A percentile compares a stretch with the other conserved stretches of the same genome.
Conservation (phyloP, 2,329 filamentous ascomycete species). For the Colletotrichum tabaci region DNA sequence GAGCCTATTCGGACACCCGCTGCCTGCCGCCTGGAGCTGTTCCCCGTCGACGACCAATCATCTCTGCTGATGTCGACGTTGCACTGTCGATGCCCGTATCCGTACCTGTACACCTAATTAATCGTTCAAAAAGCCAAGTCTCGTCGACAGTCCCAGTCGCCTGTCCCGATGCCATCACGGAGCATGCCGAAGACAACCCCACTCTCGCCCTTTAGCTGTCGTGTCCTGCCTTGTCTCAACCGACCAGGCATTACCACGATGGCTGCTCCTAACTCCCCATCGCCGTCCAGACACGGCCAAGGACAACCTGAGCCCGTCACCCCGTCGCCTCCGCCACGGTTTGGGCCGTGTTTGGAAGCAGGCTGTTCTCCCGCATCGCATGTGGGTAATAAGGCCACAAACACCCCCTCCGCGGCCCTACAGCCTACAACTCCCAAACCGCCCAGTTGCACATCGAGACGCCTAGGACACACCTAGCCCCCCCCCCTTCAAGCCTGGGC, state of each 20-base stretch:
- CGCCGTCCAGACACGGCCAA: constrained; percentile 1
- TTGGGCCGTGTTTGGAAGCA: constrained; percentile 41
- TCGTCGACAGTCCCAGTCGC: not conserved
- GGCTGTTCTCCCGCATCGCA: constrained; percentile 27
- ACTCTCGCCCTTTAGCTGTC: not conserved
- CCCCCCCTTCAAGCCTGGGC: not conserved
- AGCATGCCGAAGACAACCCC: constrained; percentile 5
- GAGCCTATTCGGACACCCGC: constrained; percentile 34
- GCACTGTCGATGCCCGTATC: not conserved
- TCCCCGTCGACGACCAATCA: constrained; percentile 1
- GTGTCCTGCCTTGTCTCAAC: not conserved
- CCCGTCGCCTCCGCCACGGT: constrained; percentile 26
- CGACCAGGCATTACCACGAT: no score
- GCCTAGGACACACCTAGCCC: not conserved
- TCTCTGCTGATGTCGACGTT: not conserved
- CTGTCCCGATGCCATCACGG: constrained; percentile 1
- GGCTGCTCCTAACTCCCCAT: no score
- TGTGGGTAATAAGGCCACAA: constrained; percentile 42
- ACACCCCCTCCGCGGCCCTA: constrained; percentile 18
- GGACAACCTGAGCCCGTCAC: constrained; percentile 3
- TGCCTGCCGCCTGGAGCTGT: not conserved
- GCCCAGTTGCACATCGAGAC: constrained; percentile 38
- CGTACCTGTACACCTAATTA: constrained; percentile 10
- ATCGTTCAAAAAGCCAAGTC: constrained; percentile 24
- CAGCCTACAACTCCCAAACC: constrained; percentile 33